phyloP scores from a whole-genome alignment of 129 eudicot species.

The Flaveria trinervia region DNA sequence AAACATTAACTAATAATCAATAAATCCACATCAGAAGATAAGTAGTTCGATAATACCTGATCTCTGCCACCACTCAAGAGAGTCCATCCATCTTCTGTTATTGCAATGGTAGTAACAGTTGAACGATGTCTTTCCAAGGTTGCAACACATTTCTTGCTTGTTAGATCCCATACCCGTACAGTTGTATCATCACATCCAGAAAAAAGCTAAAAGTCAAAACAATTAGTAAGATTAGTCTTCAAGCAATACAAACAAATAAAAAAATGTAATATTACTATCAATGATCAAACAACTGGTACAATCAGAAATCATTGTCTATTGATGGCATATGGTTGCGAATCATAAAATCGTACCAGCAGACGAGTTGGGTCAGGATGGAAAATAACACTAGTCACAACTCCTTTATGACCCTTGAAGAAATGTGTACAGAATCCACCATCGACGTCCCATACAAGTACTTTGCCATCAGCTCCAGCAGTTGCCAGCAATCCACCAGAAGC shows the following conservation, averaged over 20 bases:
- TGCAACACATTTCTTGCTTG: constrained; percentile 65
- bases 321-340: too few species aligned
- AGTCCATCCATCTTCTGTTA: constrained; percentile 90
- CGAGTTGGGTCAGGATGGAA: constrained; percentile 81
- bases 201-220: constrained; percentile 53
- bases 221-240: background rate
- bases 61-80: constrained; percentile 91
- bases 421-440: constrained; percentile 94
- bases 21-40: background rate
- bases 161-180: constrained; percentile 83
- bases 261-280: background rate
- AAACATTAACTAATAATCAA: background rate
- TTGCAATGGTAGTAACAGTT: constrained; percentile 70
- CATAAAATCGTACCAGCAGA: constrained; percentile 53
- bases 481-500: constrained; percentile 92
- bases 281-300: background rate
- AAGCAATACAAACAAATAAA: constrained; percentile 1
- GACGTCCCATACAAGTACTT: constrained; percentile 92
- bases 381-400: constrained; percentile 65
- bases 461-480: constrained; percentile 86
- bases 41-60: constrained; percentile 43
- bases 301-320: background rate
- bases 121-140: constrained; percentile 80
- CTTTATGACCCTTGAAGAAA: constrained; percentile 79
- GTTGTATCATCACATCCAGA: constrained; percentile 82